Conservation (phyloP, 2,329 filamentous ascomycete genomes). For the Lithohypha guttulata region DNA sequence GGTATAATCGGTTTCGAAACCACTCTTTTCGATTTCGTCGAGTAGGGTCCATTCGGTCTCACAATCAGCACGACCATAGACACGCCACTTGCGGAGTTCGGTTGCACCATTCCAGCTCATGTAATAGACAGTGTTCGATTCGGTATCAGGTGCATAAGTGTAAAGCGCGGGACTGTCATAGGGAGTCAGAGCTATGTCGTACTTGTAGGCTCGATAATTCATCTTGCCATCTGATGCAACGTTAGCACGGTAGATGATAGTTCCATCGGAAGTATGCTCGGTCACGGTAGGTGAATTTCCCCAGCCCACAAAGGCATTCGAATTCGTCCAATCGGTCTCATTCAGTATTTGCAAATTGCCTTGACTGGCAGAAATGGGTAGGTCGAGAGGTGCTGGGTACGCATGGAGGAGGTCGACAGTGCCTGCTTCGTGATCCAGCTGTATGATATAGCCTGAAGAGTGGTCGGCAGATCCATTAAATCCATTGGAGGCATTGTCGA, state of each 20-base stretch:
- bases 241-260: slow-evolving; percentile 29
- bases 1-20: slow-evolving; percentile 31
- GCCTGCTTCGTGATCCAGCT: slow-evolving; percentile 28
- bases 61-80: slow-evolving; percentile 20
- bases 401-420: slow-evolving; percentile 42
- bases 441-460: slow-evolving; percentile 31
- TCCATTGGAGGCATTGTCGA: slow-evolving; percentile 34
- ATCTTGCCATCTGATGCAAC: slow-evolving; percentile 28
- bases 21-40: slow-evolving; percentile 24
- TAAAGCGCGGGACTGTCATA: slow-evolving; percentile 33
- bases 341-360: slow-evolving; percentile 30
- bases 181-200: slow-evolving; percentile 28
- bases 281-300: slow-evolving; percentile 33
- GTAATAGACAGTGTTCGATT: slow-evolving; percentile 20
- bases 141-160: slow-evolving; percentile 25
- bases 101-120: slow-evolving; percentile 41
- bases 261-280: slow-evolving; percentile 29
- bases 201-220: slow-evolving; percentile 35
- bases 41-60: slow-evolving; percentile 24
- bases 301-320: slow-evolving; percentile 32
- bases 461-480: slow-evolving; percentile 30
- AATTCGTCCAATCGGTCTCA: slow-evolving; percentile 21
- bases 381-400: slow-evolving; percentile 47
- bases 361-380: slow-evolving; percentile 37
- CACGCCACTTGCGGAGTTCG: slow-evolving; percentile 33